phyloP scores from a whole-genome alignment of 139 green algal genomes.

The Chlorella ohadii region DNA sequence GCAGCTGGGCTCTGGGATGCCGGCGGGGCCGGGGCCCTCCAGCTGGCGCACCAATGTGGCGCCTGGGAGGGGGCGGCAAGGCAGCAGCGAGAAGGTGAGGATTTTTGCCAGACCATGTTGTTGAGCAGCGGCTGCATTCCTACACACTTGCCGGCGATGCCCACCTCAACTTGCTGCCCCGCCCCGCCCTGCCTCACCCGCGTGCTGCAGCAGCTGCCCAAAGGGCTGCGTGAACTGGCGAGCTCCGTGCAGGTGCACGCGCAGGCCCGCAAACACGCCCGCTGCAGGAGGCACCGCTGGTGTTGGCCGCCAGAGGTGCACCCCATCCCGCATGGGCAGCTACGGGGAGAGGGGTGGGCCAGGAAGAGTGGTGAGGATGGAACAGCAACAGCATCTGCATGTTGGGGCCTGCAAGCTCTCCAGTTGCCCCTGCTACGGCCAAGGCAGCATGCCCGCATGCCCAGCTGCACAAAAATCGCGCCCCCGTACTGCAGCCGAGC shows the following conservation, averaged over 20 bases:
- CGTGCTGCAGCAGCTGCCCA: constrained; percentile 5
- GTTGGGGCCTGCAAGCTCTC: neutral
- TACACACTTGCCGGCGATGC: too few species aligned
- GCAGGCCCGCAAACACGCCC: constrained; percentile 17
- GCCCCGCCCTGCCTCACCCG: neutral
- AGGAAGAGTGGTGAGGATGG: neutral
- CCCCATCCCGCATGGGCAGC: neutral
- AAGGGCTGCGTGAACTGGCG: neutral
- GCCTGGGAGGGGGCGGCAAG: neutral
- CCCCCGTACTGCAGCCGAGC: too few species aligned
- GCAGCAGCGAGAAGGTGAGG: neutral
- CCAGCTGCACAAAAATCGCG: too few species aligned
- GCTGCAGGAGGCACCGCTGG: neutral
- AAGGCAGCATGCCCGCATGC: too few species aligned
- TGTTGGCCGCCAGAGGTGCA: neutral
- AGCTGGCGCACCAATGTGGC: neutral
- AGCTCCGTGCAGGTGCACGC: neutral
- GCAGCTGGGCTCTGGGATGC: neutral
- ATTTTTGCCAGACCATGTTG: too few species aligned
- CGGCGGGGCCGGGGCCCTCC: neutral
- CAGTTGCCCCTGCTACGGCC: too few species aligned
- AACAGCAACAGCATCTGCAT: too few species aligned
- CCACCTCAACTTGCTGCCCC: too few species aligned
- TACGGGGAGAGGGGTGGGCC: neutral
- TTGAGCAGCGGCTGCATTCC: too few species aligned